A percentile compares a stretch with the other conserved stretches of the same genome.
Conservation (phyloP, 805 yeast species). For the Hanseniaspora thailandica region DNA sequence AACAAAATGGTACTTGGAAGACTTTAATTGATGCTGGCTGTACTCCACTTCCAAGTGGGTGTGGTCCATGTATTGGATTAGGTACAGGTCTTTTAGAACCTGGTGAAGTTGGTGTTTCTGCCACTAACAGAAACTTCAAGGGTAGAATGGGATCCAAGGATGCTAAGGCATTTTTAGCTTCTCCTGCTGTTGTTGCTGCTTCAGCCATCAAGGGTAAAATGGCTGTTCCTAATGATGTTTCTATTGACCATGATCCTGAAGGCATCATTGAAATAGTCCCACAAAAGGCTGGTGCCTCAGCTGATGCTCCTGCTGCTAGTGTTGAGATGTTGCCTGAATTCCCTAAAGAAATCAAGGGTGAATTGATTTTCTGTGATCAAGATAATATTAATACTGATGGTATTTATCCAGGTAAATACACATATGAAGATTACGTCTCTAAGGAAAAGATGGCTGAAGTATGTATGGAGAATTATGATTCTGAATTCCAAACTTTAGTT, state of each 20-base stretch:
- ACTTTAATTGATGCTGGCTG: constrained; percentile 85
- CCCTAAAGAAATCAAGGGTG: constrained; percentile 83
- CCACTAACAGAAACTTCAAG: constrained; percentile 95
- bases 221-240: constrained; percentile 80
- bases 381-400: constrained; percentile 97
- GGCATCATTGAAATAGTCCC: constrained; percentile 36
- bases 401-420: constrained; percentile 96
- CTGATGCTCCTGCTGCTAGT: constrained; percentile 28
- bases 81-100: constrained; percentile 89
- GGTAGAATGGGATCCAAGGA: constrained; percentile 98
- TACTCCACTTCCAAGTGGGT: constrained; percentile 90
- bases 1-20: constrained; percentile 84
- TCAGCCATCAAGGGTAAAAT: constrained; percentile 92
- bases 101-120: constrained; percentile 97
- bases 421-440: constrained; percentile 95
- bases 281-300: constrained; percentile 24
- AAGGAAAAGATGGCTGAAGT: constrained; percentile 96
- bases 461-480: constrained; percentile 97
- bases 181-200: constrained; percentile 98
- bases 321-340: constrained; percentile 81
- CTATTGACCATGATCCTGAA: constrained; percentile 40
- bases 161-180: constrained; percentile 88
- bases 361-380: constrained; percentile 87
- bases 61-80: constrained; percentile 98
- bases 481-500: constrained; percentile 73